A percentile compares a stretch with the other conserved stretches of the same genome.
These are phyloP conservation scores for Nelumbo lutea DNA, from an alignment of 164 flowering plant genomes.

Conservation along the genomic window DNA sequence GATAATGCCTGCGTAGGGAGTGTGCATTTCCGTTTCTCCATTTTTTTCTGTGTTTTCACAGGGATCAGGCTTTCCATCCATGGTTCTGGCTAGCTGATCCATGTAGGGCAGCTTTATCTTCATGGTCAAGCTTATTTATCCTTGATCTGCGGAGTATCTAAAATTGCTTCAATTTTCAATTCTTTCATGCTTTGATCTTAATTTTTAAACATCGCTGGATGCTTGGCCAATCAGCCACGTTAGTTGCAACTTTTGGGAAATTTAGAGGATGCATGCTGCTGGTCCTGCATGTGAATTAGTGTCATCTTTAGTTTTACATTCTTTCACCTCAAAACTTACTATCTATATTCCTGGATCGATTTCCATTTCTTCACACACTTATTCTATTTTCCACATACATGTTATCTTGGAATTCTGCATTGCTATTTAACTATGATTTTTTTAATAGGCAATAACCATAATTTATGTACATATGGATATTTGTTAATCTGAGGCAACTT, in stretches of 20 bases:
- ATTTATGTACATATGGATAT: too few species aligned
- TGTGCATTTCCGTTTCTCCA: slow-evolving; percentile 54
- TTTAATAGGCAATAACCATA: too few species aligned
- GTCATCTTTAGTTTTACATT: too few species aligned
- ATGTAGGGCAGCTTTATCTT: slow-evolving; percentile 13
- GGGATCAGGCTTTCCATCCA: slow-evolving; percentile 30
- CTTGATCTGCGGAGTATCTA: slow-evolving; percentile 8
- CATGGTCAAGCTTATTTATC: slow-evolving; percentile 15
- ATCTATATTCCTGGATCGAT: too few species aligned
- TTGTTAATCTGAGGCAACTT: too few species aligned
- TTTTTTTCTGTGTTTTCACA: slow-evolving; percentile 45
- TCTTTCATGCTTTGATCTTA: background rate
- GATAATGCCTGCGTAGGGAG: slow-evolving; percentile 99
- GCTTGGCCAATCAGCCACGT: background rate
- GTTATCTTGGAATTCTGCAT: too few species aligned
- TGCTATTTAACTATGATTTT: too few species aligned
- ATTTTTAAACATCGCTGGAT: background rate
- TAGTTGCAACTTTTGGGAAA: background rate
- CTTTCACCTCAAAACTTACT: too few species aligned
- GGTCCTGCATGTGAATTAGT: too few species aligned
- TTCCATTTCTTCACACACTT: too few species aligned
- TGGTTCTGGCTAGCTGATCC: slow-evolving; percentile 32
- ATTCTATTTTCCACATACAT: too few species aligned
- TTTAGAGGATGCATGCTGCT: too few species aligned
- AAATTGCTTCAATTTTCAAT: slow-evolving; percentile 1